Percentiles rank a stretch among this genome's conserved stretches.
Conservation (phyloP, 768 basidiomycete species). For the Pulveroboletus frians region DNA sequence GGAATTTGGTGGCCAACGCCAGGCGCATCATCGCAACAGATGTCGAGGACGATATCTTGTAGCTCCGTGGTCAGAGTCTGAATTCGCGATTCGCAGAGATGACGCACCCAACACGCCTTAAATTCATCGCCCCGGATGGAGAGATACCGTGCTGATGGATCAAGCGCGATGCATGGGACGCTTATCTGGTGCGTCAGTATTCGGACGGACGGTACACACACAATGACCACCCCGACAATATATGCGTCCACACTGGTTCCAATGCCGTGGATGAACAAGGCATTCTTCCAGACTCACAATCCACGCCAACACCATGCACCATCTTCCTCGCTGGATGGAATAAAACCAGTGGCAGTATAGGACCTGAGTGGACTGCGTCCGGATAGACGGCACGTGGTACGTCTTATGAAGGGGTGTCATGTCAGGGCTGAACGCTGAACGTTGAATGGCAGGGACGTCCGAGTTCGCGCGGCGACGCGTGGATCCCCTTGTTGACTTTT, state of each 20-base stretch:
- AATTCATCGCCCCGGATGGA: too few species aligned
- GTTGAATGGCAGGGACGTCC: neutral
- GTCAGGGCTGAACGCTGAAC: slow-evolving; percentile 1
- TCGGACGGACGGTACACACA: neutral
- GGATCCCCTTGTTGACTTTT: slow-evolving; percentile 1
- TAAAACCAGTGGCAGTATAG: neutral
- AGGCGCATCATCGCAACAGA: neutral
- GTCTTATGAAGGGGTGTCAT: neutral
- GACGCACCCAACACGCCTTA: neutral
- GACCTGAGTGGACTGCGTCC: neutral
- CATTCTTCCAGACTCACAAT: neutral
- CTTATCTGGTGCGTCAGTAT: neutral
- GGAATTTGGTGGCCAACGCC: neutral
- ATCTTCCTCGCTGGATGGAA: neutral
- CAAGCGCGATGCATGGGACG: neutral
- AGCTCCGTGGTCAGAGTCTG: neutral
- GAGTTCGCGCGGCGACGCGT: neutral
- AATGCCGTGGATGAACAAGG: neutral
- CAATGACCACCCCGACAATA: neutral
- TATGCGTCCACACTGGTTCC: neutral
- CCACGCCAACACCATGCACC: neutral
- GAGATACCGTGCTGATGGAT: neutral
- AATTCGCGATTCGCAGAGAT: neutral
- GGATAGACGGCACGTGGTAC: neutral
- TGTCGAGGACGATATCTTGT: neutral